Base-by-base conservation (phyloP, 2,329 filamentous ascomycete species). In the Epichloe coenophiala region DNA sequence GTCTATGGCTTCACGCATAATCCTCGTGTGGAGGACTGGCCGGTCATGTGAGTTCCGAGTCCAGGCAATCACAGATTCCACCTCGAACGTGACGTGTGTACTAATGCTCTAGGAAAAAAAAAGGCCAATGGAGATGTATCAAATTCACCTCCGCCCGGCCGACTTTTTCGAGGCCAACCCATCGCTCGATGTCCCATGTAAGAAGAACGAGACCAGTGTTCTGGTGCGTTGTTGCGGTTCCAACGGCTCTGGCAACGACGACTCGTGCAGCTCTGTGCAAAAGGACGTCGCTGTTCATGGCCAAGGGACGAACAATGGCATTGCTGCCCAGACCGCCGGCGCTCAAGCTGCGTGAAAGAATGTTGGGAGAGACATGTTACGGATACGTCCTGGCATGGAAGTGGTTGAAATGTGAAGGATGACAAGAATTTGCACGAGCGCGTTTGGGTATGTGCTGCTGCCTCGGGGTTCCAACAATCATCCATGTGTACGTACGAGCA, bases 1-100 rank as follows among this genome's bases (percentile, higher is more conserved):
- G 70, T 72, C 3, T 74, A 72, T 54, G 71, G 72, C 4, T 58
- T 75, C 45, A 75, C 71, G 9, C 71, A 75, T 50, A 73, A 74
- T 47, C 71, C 71, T 1, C 60, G 71, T 5, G 67, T 73, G 5
- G 71, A 75, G 55, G 71, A 75, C 53, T 74, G 72, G 72, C 71
- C 71, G 4, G 71, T 74, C 9, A 75, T 74, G 71, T 74, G 57
- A 68, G 72, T 68, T 38, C 5, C 23, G 7, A 19, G 13, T 31
- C 3, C 27, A 9, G 27, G 27, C 17, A 31, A 9, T 31, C 27
- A 9, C 4, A 3, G 8, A 11, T 21, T 19, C 8, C 17, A 15
- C 39, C 8, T n/a, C 13, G n/a, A 38, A 36, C 17, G n/a, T 19
- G 27, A 17, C 43, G 15, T 8, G 21, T 27, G 7, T 7, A 17